Evolutionary conservation across 2,329 filamentous ascomycete genomes (phyloP), one percentile per base, ranked within the genome.

Genomic region (Pseudogymnoascus sp.): DNA sequence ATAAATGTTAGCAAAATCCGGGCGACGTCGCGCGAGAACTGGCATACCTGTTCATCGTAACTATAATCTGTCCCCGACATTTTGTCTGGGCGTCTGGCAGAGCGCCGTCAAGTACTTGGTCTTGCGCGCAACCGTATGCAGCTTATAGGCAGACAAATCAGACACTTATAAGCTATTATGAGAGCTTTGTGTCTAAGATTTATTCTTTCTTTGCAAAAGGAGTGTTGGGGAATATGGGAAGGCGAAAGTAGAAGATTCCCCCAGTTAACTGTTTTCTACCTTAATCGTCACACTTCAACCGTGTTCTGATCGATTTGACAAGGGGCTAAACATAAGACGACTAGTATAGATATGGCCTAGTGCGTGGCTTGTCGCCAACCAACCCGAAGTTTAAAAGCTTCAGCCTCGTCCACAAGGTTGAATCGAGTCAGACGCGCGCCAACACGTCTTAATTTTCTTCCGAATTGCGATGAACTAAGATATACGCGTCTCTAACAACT

Each of bases 21-120:
- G 19, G 39, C 26, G 14, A 29, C 21, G 38, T 59, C 6, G 11
- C 21, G 62, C 38, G 62, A 37, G 61, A 62, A 37, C 16, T 38
- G 58, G 19, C 76, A 67, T 74, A 89, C 88, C 85, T 94, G 86
- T 74, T 96, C 90, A 83, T 99, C 94, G 80, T 99, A 99, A 72
- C 90, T 95, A 82, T 99, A 99, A 77, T 97, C 93, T 72, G 90
- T 72, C 60, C 71, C 69, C 66, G 71, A 72, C 72, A 74, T 73
- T 62, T 66, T 72, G 69, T 59, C 55, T 59, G 37, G 55, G 55
- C 55, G 37, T 39, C 55, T 59, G 31, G 55, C 33, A 39, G 33
- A 39, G 55, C 37, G 37, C 37, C 55, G 55, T 39, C 55, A 59
- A 59, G 29, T 38, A 7, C 3, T 19, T 11, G 35, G 55, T 39